Percentiles rank a stretch among this genome's conserved stretches.
phyloP scores from a whole-genome alignment of 2,329 filamentous ascomycete genomes.

The Didymella lethalis region DNA sequence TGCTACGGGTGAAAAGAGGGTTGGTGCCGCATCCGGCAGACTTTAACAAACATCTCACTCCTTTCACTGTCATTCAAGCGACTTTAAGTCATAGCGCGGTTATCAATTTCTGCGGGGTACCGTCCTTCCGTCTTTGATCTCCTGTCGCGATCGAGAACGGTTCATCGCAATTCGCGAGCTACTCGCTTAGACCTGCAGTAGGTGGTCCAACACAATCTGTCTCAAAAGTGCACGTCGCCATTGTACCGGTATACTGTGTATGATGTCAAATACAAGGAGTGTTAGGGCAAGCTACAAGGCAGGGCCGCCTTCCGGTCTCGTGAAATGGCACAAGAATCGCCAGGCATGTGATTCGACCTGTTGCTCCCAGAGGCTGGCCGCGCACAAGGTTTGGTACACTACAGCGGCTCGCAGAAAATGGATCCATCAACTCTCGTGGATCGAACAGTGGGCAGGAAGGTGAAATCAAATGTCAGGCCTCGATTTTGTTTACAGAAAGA shows the following conservation, averaged over 20 bases:
- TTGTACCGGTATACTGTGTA: background rate
- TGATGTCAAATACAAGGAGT: background rate
- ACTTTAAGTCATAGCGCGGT: background rate
- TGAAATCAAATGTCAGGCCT: no score
- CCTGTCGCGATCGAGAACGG: background rate
- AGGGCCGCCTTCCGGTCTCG: no score
- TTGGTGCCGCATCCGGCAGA: background rate
- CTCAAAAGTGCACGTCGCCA: background rate
- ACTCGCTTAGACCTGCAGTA: background rate
- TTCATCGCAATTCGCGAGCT: background rate
- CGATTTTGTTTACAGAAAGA: background rate
- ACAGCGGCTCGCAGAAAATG: no score
- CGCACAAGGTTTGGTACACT: no score
- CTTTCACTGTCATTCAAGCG: background rate
- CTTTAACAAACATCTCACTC: background rate
- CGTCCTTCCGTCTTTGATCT: background rate
- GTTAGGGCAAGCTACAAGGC: background rate
- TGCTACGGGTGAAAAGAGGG: background rate
- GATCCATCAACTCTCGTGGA: no score
- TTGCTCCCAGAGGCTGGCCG: no score
- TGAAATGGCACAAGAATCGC: no score
- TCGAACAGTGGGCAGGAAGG: no score
- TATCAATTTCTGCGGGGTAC: background rate
- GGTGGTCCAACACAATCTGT: background rate
- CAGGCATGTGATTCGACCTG: no score